Conservation (phyloP, 352 stramenopile species). For the Phytophthora lateralis region DNA sequence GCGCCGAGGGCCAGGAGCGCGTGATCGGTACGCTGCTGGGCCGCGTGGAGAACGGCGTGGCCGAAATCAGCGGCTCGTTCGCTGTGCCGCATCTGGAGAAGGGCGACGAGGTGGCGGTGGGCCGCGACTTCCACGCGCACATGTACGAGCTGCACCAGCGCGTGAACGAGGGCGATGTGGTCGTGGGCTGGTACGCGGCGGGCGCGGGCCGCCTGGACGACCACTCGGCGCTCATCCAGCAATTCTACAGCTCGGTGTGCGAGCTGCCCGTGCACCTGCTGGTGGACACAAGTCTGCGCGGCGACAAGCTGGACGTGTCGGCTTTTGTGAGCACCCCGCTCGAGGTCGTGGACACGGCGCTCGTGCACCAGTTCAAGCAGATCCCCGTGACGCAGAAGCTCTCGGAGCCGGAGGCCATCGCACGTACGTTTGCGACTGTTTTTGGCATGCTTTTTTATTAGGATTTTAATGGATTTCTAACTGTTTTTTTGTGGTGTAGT, state of each 20-base stretch:
- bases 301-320: constrained; percentile 87
- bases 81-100: constrained; percentile 97
- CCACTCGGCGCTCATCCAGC: constrained; percentile 97
- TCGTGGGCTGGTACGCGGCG: constrained; percentile 98
- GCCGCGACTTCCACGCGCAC: constrained; percentile 98
- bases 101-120: constrained; percentile 95
- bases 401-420: constrained; percentile 94
- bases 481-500: constrained; percentile 40
- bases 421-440: constrained; percentile 61
- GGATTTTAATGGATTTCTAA: not conserved
- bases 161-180: constrained; percentile 94
- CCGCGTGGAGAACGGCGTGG: constrained; percentile 81
- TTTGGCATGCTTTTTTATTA: constrained; percentile 7
- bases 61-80: constrained; percentile 96
- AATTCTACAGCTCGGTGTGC: constrained; percentile 97
- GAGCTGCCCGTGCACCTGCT: constrained; percentile 94
- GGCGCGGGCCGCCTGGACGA: constrained; percentile 88
- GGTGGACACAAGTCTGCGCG: constrained; percentile 91
- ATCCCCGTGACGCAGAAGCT: constrained; percentile 92
- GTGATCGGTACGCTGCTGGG: constrained; percentile 98
- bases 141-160: constrained; percentile 96
- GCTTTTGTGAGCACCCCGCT: constrained; percentile 93
- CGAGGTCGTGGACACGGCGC: constrained; percentile 86
- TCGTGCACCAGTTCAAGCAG: constrained; percentile 95
- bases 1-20: constrained; percentile 92